Percentiles rank a stretch among this genome's conserved stretches.
phyloP scores from a whole-genome alignment of 2,329 filamentous ascomycete species.

The Diplodia corticola region DNA sequence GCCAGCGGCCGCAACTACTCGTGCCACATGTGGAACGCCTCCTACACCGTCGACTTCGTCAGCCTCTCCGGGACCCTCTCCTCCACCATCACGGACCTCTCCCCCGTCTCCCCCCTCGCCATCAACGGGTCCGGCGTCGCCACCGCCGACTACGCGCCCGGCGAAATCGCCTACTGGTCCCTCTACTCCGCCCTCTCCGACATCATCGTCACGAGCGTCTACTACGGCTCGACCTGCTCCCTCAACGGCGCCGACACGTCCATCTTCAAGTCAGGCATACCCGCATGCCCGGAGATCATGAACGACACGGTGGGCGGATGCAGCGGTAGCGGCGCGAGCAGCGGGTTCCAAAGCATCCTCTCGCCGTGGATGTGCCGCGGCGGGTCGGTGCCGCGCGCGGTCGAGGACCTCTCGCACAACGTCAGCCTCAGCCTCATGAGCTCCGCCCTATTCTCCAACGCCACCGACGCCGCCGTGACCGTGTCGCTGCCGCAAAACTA shows the following conservation, averaged over 20 bases:
- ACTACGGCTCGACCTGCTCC: neutral
- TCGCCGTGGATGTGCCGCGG: neutral
- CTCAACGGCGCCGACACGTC: neutral
- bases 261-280: neutral
- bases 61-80: neutral
- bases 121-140: neutral
- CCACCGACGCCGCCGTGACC: neutral
- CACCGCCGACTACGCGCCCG: neutral
- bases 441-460: neutral
- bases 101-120: neutral
- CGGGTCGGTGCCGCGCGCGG: neutral
- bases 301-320: neutral
- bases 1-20: neutral
- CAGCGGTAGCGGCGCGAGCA: neutral
- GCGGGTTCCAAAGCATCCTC: neutral
- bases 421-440: neutral
- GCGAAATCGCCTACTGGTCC: neutral
- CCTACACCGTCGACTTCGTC: neutral
- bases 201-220: neutral
- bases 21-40: neutral
- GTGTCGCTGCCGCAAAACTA: neutral
- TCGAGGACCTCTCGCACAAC: conserved; percentile 11
- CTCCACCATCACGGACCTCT: neutral
- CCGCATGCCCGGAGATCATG: neutral
- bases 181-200: neutral